Conservation (phyloP, 1,284 basidiomycete species). For the Cystobasidium pallidum region DNA sequence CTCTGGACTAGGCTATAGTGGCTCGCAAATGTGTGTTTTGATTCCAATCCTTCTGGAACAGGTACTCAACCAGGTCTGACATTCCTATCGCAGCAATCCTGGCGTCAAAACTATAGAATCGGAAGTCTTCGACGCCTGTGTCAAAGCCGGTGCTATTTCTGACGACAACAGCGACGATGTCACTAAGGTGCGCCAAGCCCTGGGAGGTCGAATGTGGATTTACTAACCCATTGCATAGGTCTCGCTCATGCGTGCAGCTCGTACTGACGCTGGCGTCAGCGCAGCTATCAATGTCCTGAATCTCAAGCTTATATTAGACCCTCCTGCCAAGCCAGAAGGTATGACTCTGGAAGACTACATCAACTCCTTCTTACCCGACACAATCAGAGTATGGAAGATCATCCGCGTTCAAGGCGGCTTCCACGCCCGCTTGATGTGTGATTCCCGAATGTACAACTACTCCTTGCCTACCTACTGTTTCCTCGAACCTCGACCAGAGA, state of each 20-base stretch:
- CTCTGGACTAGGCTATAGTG: slow-evolving; percentile 71
- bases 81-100: slow-evolving; percentile 55
- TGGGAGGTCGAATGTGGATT: no score
- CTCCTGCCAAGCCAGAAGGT: slow-evolving; percentile 70
- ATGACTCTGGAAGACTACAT: slow-evolving; percentile 60
- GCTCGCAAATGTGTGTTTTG: slow-evolving; percentile 86
- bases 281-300: slow-evolving; percentile 92
- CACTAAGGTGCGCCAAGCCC: slow-evolving; percentile 65
- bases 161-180: slow-evolving; percentile 90
- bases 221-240: slow-evolving; percentile 62
- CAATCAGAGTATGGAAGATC: slow-evolving; percentile 91
- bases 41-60: not conserved
- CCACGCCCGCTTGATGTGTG: slow-evolving; percentile 82
- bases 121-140: slow-evolving; percentile 82
- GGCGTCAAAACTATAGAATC: slow-evolving; percentile 85
- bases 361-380: slow-evolving; percentile 82
- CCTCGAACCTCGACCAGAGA: slow-evolving; percentile 81
- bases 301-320: slow-evolving; percentile 80
- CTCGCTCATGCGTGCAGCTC: slow-evolving; percentile 80
- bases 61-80: not conserved
- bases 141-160: slow-evolving; percentile 86
- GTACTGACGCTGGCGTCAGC: slow-evolving; percentile 97
- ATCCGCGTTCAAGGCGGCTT: slow-evolving; percentile 89
- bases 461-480: slow-evolving; percentile 93
- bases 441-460: slow-evolving; percentile 95